Percentiles rank a stretch among this genome's conserved stretches.
phyloP scores from a whole-genome alignment of 2,329 filamentous ascomycete genomes.

The Didymella arachidicola region DNA sequence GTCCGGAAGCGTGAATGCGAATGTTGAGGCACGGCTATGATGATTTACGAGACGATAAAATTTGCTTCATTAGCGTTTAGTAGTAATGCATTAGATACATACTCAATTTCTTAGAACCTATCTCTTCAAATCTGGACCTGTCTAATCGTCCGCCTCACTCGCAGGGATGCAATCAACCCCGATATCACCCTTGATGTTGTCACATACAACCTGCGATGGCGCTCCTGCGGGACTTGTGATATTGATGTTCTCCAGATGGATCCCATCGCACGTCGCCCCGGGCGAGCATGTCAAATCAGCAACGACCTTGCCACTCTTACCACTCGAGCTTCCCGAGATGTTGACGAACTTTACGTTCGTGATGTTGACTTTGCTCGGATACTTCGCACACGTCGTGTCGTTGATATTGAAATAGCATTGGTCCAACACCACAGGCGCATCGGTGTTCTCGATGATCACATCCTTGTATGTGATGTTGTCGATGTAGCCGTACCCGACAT shows the following conservation, averaged over 20 bases:
- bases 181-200: constrained; percentile 55
- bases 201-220: constrained; percentile 56
- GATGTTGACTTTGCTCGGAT: constrained; percentile 66
- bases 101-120: no score
- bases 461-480: constrained; percentile 70
- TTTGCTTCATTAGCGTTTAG: constrained; percentile 12
- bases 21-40: constrained; percentile 15
- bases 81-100: constrained; percentile 15
- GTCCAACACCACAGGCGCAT: constrained; percentile 65
- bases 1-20: constrained; percentile 8
- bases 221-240: constrained; percentile 60
- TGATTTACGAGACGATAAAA: not conserved
- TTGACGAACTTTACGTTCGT: constrained; percentile 67
- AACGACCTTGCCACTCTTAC: constrained; percentile 63
- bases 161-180: constrained; percentile 51
- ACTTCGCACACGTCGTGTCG: constrained; percentile 59
- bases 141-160: constrained; percentile 39
- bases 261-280: constrained; percentile 64
- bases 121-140: not conserved
- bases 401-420: constrained; percentile 70
- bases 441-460: constrained; percentile 66
- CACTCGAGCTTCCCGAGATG: constrained; percentile 64
- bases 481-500: constrained; percentile 67
- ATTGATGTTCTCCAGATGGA: constrained; percentile 63
- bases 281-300: constrained; percentile 65